A percentile compares a stretch with the other conserved stretches of the same genome.
Conservation (phyloP, 176 grass and related monocot species). For the Tillandsia leiboldiana region DNA sequence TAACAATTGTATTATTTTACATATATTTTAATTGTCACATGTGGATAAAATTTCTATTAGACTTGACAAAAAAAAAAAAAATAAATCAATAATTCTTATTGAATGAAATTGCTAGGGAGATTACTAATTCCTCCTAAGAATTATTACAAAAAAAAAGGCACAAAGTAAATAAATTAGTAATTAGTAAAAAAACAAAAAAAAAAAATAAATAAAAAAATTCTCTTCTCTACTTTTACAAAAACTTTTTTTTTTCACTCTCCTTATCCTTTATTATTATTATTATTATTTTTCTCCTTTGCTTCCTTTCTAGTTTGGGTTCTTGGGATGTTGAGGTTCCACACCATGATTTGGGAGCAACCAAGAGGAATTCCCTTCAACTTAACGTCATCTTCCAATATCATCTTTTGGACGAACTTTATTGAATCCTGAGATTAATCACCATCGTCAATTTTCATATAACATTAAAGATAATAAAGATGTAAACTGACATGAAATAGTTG, state of each 20-base stretch:
- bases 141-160: not conserved
- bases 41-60: too few relatives aligned
- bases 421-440: constrained; percentile 34
- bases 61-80: not conserved
- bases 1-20: too few relatives aligned
- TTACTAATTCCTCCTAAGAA: not conserved
- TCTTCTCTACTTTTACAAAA: not conserved
- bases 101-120: not conserved
- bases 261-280: not conserved
- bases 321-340: constrained; percentile 52
- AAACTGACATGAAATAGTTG: not conserved
- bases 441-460: not conserved
- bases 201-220: too few relatives aligned
- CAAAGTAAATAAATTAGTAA: not conserved
- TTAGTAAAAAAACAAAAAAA: too few relatives aligned
- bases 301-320: constrained; percentile 4
- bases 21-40: too few relatives aligned
- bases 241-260: not conserved
- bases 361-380: constrained; percentile 25
- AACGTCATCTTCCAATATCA: constrained; percentile 1
- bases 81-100: not conserved
- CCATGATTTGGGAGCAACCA: constrained; percentile 39
- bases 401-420: constrained; percentile 31
- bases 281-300: not conserved
- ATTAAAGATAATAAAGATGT: not conserved